Evolutionary conservation across 176 grass and related monocot genomes (phyloP), one percentile per base, ranked within the genome.

Genomic region (Carex pumila): DNA sequence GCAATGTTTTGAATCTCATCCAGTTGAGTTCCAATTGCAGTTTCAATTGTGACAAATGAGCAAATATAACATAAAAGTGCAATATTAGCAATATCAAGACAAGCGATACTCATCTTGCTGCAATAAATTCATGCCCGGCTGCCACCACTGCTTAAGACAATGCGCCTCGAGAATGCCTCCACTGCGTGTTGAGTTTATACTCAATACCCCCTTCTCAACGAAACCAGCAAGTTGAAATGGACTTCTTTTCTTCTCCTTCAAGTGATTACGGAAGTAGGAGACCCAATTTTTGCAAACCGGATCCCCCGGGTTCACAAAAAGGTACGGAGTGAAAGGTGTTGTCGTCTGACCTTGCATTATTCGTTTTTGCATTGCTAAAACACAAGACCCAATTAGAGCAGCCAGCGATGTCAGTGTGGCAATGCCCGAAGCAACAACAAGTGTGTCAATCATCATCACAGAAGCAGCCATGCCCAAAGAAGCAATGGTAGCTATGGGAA

Each of bases 131-230:
- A 85, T 41, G 34, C 54, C 70, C 55, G 45, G 83, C 69, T 74
- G 68, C 83, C 83, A 85, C 83, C 83, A 85, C 54, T 85, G 83
- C 68, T 64, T 63, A 21, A 85, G 54, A 52, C 70, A 70, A 63
- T 85, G 83, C 7, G 83, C 83, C 70, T 74, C 55, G 31, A 88
- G 67, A 61, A 79, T 64, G 34, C 50, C 25, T 39, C 12, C 45
- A 12, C 29, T 47, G 10, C 54, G 63, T 43, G 53, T 60, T 79
- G 39, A 88, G 36, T 55, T 82, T 66, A 79, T 80, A 68, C 31
- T 88, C 58, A 83, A 50, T 41, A 83, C 61, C 34, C 74, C 29
- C 12, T n/a, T 71, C 87, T 79, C 81, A 6, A 88, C 17, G 13
- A 55, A 58, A 41, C 87, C 75, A 36, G 64, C 45, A 62, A 83